These are phyloP conservation scores for Talaromyces nanjingensis DNA, from an alignment of 495 filamentous ascomycete species.

Conservation along the genomic window DNA sequence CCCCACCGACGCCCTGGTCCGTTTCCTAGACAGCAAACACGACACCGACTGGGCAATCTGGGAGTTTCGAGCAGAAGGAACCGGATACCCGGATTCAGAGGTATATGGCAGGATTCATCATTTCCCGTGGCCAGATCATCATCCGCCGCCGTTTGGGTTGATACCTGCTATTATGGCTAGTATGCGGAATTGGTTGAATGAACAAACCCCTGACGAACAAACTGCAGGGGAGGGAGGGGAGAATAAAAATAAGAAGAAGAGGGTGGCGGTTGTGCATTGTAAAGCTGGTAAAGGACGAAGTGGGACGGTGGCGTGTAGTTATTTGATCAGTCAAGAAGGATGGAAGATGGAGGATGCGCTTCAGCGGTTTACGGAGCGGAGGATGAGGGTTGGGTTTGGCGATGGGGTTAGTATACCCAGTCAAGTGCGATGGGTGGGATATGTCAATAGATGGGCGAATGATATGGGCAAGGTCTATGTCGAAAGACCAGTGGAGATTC, in stretches of 20 bases:
- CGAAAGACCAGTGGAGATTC: conserved; percentile 74
- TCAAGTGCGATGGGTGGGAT: conserved; percentile 82
- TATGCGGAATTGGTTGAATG: conserved; percentile 80
- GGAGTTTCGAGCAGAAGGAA: conserved; percentile 96
- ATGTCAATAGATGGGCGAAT: conserved; percentile 81
- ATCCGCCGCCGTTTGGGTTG: conserved; percentile 86
- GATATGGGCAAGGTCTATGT: conserved; percentile 67
- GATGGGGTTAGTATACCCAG: conserved; percentile 88
- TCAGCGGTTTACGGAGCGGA: conserved; percentile 71
- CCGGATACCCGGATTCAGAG: conserved; percentile 85
- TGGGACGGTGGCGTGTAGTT: conserved; percentile 80
- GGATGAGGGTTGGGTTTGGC: conserved; percentile 87
- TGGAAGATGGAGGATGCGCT: conserved; percentile 77
- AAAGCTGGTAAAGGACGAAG: conserved; percentile 95
- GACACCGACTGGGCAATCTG: conserved; percentile 82
- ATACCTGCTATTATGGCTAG: conserved; percentile 82
- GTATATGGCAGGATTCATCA: conserved; percentile 79
- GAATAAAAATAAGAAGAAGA: conserved; percentile 21
- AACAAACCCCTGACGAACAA: conserved; percentile 24
- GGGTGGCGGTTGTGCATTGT: conserved; percentile 89
- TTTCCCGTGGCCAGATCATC: conserved; percentile 95
- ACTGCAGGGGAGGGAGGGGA: neutral
- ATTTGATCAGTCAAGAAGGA: conserved; percentile 83
- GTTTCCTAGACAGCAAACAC: conserved; percentile 81
- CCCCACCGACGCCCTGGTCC: conserved; percentile 75